phyloP scores from a whole-genome alignment of 352 stramenopile species.

The Globisporangium orthogonon region DNA sequence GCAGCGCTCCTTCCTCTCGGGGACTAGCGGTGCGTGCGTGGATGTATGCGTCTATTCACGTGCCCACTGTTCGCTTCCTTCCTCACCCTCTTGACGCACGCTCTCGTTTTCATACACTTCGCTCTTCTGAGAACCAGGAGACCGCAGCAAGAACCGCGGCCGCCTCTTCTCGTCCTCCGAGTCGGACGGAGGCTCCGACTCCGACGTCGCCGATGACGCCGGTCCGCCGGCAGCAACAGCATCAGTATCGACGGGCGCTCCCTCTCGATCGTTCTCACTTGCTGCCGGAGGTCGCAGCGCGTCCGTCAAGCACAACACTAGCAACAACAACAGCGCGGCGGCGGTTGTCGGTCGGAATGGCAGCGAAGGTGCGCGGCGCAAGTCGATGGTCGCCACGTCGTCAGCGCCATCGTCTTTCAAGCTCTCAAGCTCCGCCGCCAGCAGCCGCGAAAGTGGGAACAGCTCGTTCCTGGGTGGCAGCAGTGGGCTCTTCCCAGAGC shows the following conservation, averaged over 20 bases:
- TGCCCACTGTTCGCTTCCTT: not conserved
- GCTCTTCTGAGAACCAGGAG: not conserved
- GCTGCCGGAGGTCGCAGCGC: constrained; percentile 1
- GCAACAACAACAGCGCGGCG: constrained; percentile 1
- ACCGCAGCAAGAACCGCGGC: constrained; percentile 14
- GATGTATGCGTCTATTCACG: not conserved
- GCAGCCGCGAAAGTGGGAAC: constrained; percentile 6
- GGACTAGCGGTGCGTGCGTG: constrained; percentile 1
- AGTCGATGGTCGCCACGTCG: constrained; percentile 5
- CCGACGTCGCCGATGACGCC: constrained; percentile 5
- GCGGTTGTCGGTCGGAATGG: constrained; percentile 4
- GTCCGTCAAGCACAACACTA: constrained; percentile 10
- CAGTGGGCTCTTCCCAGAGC: constrained; percentile 20
- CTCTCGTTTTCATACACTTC: not conserved
- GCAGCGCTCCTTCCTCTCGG: constrained; percentile 3
- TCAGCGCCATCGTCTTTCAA: constrained; percentile 10
- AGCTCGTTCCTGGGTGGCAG: constrained; percentile 11
- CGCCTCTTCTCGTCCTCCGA: constrained; percentile 19
- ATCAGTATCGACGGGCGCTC: not conserved
- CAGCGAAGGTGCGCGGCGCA: constrained; percentile 4
- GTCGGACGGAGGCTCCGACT: constrained; percentile 11
- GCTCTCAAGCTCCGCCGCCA: not conserved
- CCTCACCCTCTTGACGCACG: not conserved
- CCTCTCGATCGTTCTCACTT: constrained; percentile 7
- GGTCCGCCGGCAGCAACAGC: not conserved